Base-by-base conservation (phyloP, 2,329 filamentous ascomycete species). In the Pseudogymnoascus verrucosus region DNA sequence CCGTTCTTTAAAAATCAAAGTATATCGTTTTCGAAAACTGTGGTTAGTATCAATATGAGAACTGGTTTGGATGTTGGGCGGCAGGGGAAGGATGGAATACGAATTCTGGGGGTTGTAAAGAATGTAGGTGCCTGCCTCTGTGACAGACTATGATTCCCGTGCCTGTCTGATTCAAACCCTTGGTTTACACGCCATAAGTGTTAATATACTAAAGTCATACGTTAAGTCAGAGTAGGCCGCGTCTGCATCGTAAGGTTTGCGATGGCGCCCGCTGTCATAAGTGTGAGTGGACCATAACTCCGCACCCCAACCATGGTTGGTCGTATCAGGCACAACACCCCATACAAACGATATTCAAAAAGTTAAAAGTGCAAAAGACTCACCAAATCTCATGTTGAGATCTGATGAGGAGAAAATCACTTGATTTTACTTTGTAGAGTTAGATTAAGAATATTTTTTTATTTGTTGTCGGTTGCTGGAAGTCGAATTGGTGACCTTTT, bases 401-500 rank as follows among this genome's bases (percentile, higher is more conserved):
- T 54, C 26, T 31, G 47, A 54, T 31, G 26, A 54, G 47, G 47
- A 54, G 26, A 54, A 54, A 31, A 54, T 54, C 47, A 31, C 47
- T 54, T 54, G 47, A 54, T 54, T 54, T 54, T 54, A 54, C 47
- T 54, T 54, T 54, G n/a, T 54, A 2, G n/a, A 10, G 4, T 51
- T n/a, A 14, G 44, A n/a, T 28, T 51, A 51, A 28, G 14, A 10
- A 51, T 51, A 28, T 28, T 28, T 51, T 10, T 54, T 31, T 54
- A 5, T 19, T 23, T n/a, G 5, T 44, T 19, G 14, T 54, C 4
- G 44, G 26, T 54, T 31, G 47, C 4, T 16, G 47, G 47, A n/a
- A 54, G 26, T 54, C 26, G 47, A 54, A 54, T 54, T 54, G 47
- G 14, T 54, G 26, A 54, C 47, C 47, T 54, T 54, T 54, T 54